These are phyloP conservation scores for Juglanconis oblonga DNA, from an alignment of 2,329 filamentous ascomycete genomes.

Conservation along the genomic window DNA sequence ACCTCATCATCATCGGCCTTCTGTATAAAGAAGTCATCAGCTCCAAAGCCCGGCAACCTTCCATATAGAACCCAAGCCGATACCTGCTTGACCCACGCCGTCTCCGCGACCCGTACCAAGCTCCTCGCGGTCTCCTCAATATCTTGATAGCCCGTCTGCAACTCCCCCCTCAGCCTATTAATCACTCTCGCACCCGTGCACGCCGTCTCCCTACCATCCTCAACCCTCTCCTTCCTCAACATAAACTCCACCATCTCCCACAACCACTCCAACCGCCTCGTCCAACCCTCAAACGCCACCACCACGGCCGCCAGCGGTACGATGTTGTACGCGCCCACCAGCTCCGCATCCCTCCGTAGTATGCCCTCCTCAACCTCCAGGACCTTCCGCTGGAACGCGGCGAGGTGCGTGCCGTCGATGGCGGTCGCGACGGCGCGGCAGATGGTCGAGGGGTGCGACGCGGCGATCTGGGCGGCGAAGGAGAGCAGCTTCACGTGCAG, in stretches of 20 bases:
- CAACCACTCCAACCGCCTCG: constrained; percentile 79
- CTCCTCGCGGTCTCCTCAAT: constrained; percentile 74
- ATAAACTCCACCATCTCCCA: constrained; percentile 73
- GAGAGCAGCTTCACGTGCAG: constrained; percentile 71
- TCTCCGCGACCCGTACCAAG: constrained; percentile 76
- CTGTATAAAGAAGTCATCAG: constrained; percentile 83
- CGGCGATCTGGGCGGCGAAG: constrained; percentile 64
- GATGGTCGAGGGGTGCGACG: constrained; percentile 73
- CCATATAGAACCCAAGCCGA: constrained; percentile 91
- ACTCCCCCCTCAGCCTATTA: constrained; percentile 69
- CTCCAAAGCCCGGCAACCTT: constrained; percentile 71
- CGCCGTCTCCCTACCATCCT: constrained; percentile 23
- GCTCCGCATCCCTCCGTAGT: constrained; percentile 68
- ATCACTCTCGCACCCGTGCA: constrained; percentile 74
- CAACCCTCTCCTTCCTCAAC: constrained; percentile 32
- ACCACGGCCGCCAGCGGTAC: constrained; percentile 86
- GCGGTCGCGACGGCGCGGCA: constrained; percentile 84
- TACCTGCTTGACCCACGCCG: constrained; percentile 85
- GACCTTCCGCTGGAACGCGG: constrained; percentile 78
- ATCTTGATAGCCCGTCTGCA: constrained; percentile 85
- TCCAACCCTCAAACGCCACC: constrained; percentile 84
- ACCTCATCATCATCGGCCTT: constrained; percentile 42
- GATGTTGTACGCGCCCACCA: constrained; percentile 89
- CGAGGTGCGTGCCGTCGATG: constrained; percentile 71
- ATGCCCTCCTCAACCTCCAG: constrained; percentile 80